These are phyloP conservation scores for Scedosporium minutisporum DNA, from an alignment of 2,329 filamentous ascomycete species.

Conservation along the genomic window DNA sequence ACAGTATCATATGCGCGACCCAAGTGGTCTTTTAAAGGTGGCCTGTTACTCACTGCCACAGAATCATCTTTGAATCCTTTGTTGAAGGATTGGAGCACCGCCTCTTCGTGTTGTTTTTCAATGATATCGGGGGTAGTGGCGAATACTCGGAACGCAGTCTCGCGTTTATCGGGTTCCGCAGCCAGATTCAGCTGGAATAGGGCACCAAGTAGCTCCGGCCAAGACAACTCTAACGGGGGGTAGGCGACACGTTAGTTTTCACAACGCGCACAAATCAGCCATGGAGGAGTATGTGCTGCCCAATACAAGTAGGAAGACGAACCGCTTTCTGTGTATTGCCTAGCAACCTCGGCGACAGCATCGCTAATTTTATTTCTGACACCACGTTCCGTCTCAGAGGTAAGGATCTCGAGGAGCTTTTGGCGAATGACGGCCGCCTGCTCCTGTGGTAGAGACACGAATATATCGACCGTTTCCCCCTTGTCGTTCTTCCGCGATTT, in stretches of 20 bases:
- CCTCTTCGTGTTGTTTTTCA: constrained; percentile 86
- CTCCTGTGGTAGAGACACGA: constrained; percentile 65
- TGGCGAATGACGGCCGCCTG: constrained; percentile 71
- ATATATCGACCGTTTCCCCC: constrained; percentile 70
- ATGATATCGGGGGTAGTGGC: constrained; percentile 92
- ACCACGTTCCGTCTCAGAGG: constrained; percentile 59
- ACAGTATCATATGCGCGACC: neutral
- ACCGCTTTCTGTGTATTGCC: constrained; percentile 92
- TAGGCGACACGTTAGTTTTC: neutral
- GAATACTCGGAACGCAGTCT: constrained; percentile 91
- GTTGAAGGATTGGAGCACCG: constrained; percentile 80
- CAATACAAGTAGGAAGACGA: neutral
- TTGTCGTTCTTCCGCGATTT: constrained; percentile 72
- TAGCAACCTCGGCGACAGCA: constrained; percentile 89
- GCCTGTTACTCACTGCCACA: constrained; percentile 50
- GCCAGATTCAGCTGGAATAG: constrained; percentile 90
- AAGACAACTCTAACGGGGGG: constrained; percentile 56
- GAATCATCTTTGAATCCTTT: constrained; percentile 87
- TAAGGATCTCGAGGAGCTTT: constrained; percentile 71
- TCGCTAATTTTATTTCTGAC: constrained; percentile 95
- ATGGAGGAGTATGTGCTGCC: neutral
- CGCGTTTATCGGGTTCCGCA: constrained; percentile 70
- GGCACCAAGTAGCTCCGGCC: constrained; percentile 78
- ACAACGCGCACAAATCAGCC: neutral
- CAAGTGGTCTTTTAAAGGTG: neutral